phyloP scores from a whole-genome alignment of 2,329 filamentous ascomycete species.

The Thelonectria blattea region DNA sequence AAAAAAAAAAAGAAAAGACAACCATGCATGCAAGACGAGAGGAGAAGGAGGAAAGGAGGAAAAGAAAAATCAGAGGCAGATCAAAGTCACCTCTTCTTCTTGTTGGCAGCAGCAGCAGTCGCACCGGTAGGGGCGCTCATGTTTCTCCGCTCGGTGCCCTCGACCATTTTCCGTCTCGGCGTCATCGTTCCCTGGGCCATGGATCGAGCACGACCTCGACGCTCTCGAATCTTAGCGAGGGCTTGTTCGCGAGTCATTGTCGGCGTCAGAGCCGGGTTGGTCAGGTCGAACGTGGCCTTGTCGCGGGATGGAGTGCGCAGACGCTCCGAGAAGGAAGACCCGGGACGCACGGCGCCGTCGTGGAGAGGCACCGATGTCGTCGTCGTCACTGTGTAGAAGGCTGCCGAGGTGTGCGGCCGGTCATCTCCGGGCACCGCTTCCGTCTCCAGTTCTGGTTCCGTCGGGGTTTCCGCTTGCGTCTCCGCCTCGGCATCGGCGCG shows the following conservation, averaged over 20 bases:
- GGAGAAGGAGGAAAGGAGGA: conserved; percentile 9
- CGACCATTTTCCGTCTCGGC: conserved; percentile 60
- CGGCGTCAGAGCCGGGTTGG: conserved; percentile 65
- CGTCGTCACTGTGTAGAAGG: conserved; percentile 55
- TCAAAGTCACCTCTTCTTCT: conserved; percentile 26
- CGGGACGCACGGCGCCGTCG: conserved; percentile 48
- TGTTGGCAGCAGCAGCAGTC: conserved; percentile 31
- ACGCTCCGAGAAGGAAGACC: conserved; percentile 52
- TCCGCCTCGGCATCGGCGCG: conserved; percentile 20
- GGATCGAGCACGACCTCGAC: conserved; percentile 73
- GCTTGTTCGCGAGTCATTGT: conserved; percentile 77
- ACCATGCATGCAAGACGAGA: conserved; percentile 16
- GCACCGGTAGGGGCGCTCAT: conserved; percentile 54
- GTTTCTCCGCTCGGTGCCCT: conserved; percentile 54
- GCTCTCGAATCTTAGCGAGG: conserved; percentile 75
- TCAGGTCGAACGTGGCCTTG: conserved; percentile 56
- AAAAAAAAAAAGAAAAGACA: conserved; percentile 6
- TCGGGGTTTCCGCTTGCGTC: background rate
- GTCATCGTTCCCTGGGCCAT: conserved; percentile 68
- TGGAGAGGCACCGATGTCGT: conserved; percentile 60
- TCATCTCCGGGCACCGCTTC: conserved; percentile 32
- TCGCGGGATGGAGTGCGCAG: conserved; percentile 52
- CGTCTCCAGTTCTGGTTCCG: conserved; percentile 19
- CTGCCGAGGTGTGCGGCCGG: conserved; percentile 54
- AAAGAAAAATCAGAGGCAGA: conserved; percentile 7